Base-by-base conservation (phyloP, 768 basidiomycete genomes). In the Tricholoma terreum region DNA sequence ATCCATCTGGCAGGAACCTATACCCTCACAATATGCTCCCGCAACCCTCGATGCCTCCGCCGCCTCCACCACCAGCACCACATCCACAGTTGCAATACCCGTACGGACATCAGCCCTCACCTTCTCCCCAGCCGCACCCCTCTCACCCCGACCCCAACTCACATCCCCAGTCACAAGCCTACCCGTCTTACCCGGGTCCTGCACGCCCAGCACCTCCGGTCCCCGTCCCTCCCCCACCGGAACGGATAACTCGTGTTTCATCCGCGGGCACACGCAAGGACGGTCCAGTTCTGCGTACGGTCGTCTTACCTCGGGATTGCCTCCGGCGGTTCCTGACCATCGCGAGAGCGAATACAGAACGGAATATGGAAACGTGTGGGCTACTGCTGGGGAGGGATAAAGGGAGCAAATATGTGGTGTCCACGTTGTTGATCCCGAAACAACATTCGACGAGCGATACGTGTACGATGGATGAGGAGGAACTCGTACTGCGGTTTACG, bases 391-490 rank as follows among this genome's bases (percentile, higher is more conserved):
- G 93, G n/a, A 85, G 78, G 68, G 75, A 77, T 51, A 76, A 75
- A 55, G 83, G 83, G 27, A 77, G 77, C 65, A 84, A 81, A 68
- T 92, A 74, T 63, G 71, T 82, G 2, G 90, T 94, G n/a, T 86
- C 90, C 55, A 89, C 87, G 49, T 69, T 96, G 66, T 72, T 96
- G 65, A 86, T 96, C 15, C 94, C 94, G n/a, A 89, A 83, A 70
- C 94, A 96, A 65, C 86, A 85, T 57, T 87, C 90, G 58, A 92
- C 92, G 60, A 85, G 87, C 57, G 92, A 96, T 73, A 92, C 92
- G n/a, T 96, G 94, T 70, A 85, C 86, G 31, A 95, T 94, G 89
- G 87, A 92, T 53, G 86, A 89, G 67, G 94, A 95, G 64, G 93
- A 95, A 68, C 74, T 92, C 46, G 90, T 94, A 6, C 73, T 94